These are phyloP conservation scores for Medicago lupulina DNA, from an alignment of 306 rosid species.

Conservation along the genomic window DNA sequence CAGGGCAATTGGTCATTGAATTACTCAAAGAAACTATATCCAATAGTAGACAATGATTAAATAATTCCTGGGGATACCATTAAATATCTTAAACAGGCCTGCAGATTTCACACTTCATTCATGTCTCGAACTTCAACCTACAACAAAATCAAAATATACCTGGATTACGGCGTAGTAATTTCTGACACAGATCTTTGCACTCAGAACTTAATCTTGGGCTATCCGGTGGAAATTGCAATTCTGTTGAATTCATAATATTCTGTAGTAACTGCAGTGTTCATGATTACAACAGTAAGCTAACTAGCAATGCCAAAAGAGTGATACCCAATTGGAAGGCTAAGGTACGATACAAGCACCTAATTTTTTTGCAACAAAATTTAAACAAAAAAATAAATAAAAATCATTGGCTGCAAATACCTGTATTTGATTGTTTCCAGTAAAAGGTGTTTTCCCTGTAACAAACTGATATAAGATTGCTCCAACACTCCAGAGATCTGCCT, in stretches of 20 bases:
- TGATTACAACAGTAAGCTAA: slow-evolving; percentile 27
- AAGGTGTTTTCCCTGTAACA: slow-evolving; percentile 93
- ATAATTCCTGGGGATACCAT: slow-evolving; percentile 14
- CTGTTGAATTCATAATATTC: slow-evolving; percentile 89
- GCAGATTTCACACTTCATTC: slow-evolving; percentile 26
- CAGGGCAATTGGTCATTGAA: slow-evolving; percentile 28
- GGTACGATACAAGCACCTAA: slow-evolving; percentile 28
- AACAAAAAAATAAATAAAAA: neutral
- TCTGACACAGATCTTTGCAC: slow-evolving; percentile 92
- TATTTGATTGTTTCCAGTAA: slow-evolving; percentile 87
- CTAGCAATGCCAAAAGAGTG: slow-evolving; percentile 34
- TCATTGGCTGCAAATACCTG: slow-evolving; percentile 60
- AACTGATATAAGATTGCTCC: slow-evolving; percentile 95
- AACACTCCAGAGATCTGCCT: slow-evolving; percentile 99
- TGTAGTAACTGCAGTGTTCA: slow-evolving; percentile 83
- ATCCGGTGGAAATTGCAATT: slow-evolving; percentile 78
- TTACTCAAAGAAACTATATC: slow-evolving; percentile 19
- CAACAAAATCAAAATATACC: slow-evolving; percentile 58
- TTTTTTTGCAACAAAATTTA: slow-evolving; percentile 14
- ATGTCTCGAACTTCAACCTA: slow-evolving; percentile 29
- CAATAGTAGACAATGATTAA: slow-evolving; percentile 29
- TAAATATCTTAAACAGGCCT: slow-evolving; percentile 30
- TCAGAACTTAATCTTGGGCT: slow-evolving; percentile 65
- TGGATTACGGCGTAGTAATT: slow-evolving; percentile 93
- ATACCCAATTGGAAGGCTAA: slow-evolving; percentile 32